phyloP scores from a whole-genome alignment of 2,329 filamentous ascomycete species.

The Knoxdaviesia capensis region DNA sequence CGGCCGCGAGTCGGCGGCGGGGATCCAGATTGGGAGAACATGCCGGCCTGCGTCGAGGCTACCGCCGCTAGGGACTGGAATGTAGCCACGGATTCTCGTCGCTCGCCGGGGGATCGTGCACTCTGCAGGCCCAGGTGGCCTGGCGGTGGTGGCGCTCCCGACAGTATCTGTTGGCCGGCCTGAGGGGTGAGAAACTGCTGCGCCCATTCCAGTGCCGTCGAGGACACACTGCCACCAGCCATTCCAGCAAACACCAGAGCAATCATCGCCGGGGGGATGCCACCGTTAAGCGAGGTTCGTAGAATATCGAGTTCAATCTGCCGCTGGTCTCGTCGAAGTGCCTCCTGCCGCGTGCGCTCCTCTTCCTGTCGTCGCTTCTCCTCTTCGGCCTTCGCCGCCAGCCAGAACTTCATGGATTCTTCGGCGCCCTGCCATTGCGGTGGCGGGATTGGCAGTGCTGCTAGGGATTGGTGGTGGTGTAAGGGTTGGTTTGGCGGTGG shows the following conservation, averaged over 20 bases:
- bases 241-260: constrained; percentile 58
- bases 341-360: constrained; percentile 45
- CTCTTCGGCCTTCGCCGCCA: constrained; percentile 52
- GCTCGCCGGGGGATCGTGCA: constrained; percentile 2
- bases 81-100: background rate
- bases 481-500: constrained; percentile 6
- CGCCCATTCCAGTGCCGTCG: constrained; percentile 43
- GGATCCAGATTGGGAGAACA: too few relatives aligned
- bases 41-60: too few relatives aligned
- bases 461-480: constrained; percentile 14
- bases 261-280: constrained; percentile 54
- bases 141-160: constrained; percentile 11
- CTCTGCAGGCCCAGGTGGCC: constrained; percentile 7
- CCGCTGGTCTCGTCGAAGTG: constrained; percentile 48
- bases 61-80: too few relatives aligned
- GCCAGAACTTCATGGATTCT: constrained; percentile 52
- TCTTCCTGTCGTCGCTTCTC: constrained; percentile 56
- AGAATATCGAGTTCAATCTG: constrained; percentile 56
- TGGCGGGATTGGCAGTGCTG: constrained; percentile 40
- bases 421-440: constrained; percentile 47
- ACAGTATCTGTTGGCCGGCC: constrained; percentile 20
- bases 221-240: constrained; percentile 39
- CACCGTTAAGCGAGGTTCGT: constrained; percentile 44
- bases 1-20: too few relatives aligned
- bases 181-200: constrained; percentile 42